phyloP scores from a whole-genome alignment of 371 early-diverging fungal species.

The Syncephalastrum sp. region DNA sequence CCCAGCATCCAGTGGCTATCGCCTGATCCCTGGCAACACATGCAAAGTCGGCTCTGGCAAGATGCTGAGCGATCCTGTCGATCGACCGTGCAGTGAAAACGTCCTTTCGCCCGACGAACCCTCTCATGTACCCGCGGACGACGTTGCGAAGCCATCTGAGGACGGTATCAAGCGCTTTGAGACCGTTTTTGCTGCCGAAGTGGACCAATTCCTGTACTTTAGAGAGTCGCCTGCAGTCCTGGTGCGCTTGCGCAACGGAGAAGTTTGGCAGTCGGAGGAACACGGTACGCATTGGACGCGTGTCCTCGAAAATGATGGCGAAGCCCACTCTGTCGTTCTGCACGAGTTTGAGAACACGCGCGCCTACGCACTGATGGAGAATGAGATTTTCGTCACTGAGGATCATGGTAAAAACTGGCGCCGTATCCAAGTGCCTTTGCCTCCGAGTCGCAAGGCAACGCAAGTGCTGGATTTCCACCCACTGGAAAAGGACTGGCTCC shows the following conservation, averaged over 20 bases:
- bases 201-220: conserved; percentile 56
- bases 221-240: conserved; percentile 56
- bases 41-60: conserved; percentile 57
- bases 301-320: conserved; percentile 38
- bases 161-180: conserved; percentile 35
- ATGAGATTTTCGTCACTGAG: conserved; percentile 58
- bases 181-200: conserved; percentile 44
- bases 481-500: conserved; percentile 73
- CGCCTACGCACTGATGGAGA: conserved; percentile 64
- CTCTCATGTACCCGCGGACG: not conserved
- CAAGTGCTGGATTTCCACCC: conserved; percentile 83
- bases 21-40: conserved; percentile 80
- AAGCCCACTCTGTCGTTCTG: conserved; percentile 30
- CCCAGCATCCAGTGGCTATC: conserved; percentile 83
- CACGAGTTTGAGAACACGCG: conserved; percentile 59
- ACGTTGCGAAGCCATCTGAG: conserved; percentile 30
- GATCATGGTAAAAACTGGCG: conserved; percentile 72
- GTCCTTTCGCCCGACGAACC: conserved; percentile 10
- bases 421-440: conserved; percentile 54
- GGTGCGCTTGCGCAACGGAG: conserved; percentile 52
- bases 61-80: conserved; percentile 62
- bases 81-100: conserved; percentile 60
- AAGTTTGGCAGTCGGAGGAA: conserved; percentile 64
- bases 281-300: conserved; percentile 68
- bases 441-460: conserved; percentile 57